phyloP scores from a whole-genome alignment of 2,329 filamentous ascomycete genomes.

The Sarocladium brachiariae region DNA sequence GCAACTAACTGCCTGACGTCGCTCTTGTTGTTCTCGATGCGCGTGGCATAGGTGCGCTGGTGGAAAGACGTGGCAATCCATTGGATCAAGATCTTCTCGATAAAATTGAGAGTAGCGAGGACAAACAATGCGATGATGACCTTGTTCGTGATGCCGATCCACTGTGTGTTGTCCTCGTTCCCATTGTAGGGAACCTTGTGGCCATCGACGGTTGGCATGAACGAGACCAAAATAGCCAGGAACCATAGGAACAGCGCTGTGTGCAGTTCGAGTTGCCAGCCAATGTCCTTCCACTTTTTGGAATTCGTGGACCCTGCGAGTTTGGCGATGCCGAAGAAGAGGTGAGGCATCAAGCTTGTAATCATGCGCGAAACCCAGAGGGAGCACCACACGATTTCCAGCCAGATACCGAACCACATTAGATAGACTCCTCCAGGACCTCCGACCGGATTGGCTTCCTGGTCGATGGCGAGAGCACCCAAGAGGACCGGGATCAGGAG shows the following conservation, averaged over 20 bases:
- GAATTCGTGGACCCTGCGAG: slow-evolving; percentile 74
- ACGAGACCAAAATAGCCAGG: slow-evolving; percentile 78
- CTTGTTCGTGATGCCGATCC: slow-evolving; percentile 78
- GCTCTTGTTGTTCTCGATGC: slow-evolving; percentile 89
- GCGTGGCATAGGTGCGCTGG: slow-evolving; percentile 78
- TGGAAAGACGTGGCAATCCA: slow-evolving; percentile 94
- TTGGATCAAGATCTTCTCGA: slow-evolving; percentile 90
- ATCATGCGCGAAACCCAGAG: slow-evolving; percentile 68
- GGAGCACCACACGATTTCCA: slow-evolving; percentile 87
- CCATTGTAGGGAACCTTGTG: slow-evolving; percentile 34
- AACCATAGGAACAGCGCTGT: slow-evolving; percentile 88
- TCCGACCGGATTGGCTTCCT: slow-evolving; percentile 41
- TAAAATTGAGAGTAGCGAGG: slow-evolving; percentile 69
- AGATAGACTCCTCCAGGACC: slow-evolving; percentile 68
- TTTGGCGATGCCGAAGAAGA: slow-evolving; percentile 51
- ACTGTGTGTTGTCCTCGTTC: slow-evolving; percentile 47
- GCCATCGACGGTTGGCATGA: slow-evolving; percentile 69
- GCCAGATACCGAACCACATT: slow-evolving; percentile 92
- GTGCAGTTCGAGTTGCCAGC: slow-evolving; percentile 76
- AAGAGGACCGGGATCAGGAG: slow-evolving; percentile 41
- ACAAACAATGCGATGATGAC: slow-evolving; percentile 82
- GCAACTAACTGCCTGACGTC: slow-evolving; percentile 60
- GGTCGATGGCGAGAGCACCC: slow-evolving; percentile 32
- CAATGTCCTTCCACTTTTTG: slow-evolving; percentile 92
- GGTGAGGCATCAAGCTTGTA: slow-evolving; percentile 41